Base-by-base conservation (phyloP, 768 basidiomycete genomes). In the Tulasnella calospora region DNA sequence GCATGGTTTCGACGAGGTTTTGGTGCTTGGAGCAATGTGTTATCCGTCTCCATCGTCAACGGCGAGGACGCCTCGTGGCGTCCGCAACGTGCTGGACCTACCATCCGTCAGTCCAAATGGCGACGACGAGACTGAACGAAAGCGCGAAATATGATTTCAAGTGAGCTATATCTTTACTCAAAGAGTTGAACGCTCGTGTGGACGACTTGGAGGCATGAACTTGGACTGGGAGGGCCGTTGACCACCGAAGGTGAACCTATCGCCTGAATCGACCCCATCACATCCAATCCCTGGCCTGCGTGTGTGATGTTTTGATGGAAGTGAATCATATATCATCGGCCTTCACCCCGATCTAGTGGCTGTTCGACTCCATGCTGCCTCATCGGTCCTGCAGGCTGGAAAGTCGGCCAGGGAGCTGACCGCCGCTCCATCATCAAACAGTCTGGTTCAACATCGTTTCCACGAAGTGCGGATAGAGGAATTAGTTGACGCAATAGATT, bases 1-100 rank as follows among this genome's bases (percentile, higher is more conserved):
- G 61, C 61, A 67, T 67, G 61, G 61, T 67, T 67, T 67, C 33
- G 61, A 30, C 33, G 61, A 67, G 61, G 61, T 67, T 67, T 67
- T 67, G 61, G 61, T 67, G 61, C 61, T 67, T 67, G 61, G 61
- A 67, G 61, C 61, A n/a, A 67, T 30, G 61, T 67, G 27, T 30
- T 67, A 67, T 67, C 61, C 61, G 61, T 67, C 21, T 8, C n/a
- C 61, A 67, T 67, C 61, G 61, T 67, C 61, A 2, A 33, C 61
- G 27, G 61, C 30, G 61, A 67, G 61, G 61, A 67, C 61, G 61
- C 61, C 61, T 67, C 61, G 61, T 67, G 61, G 61, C 33, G 61
- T 67, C 61, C 27, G 61, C 61, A 67, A 67, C 61, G 61, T 67
- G 61, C 61, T 33, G n/a, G 61, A n/a, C 13, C 30, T 27, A 57